These are phyloP conservation scores for Hypoxylon sp. DNA, from an alignment of 2,329 filamentous ascomycete genomes.

Conservation along the genomic window DNA sequence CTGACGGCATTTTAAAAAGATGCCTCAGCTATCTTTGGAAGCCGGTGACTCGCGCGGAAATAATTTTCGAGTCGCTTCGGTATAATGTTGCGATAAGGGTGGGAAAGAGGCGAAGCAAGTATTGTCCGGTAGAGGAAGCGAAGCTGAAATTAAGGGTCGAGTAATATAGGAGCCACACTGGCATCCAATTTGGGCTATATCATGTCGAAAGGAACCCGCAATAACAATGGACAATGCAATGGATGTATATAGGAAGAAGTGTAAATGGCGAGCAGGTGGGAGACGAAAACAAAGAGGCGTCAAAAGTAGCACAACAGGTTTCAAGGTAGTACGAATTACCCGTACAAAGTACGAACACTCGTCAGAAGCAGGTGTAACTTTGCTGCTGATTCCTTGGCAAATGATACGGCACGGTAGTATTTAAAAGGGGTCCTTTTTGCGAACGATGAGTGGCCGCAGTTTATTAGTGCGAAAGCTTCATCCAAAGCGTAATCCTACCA, in stretches of 20 bases:
- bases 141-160: slow-evolving; percentile 16
- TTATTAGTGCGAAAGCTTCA: slow-evolving; percentile 11
- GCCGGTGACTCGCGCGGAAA: slow-evolving; percentile 8
- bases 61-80: background rate
- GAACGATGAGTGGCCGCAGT: slow-evolving; percentile 18
- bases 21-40: background rate
- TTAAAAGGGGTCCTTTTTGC: slow-evolving; percentile 12
- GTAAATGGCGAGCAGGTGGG: slow-evolving; percentile 2
- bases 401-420: slow-evolving; percentile 3
- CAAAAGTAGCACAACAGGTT: slow-evolving; percentile 30
- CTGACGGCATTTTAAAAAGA: slow-evolving; percentile 27
- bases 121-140: slow-evolving; percentile 2
- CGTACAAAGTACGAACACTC: slow-evolving; percentile 19
- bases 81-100: background rate
- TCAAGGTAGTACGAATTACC: slow-evolving; percentile 22
- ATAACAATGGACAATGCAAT: slow-evolving; percentile 13
- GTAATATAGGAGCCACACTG: slow-evolving; percentile 5
- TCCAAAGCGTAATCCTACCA: slow-evolving; percentile 6
- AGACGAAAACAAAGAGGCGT: slow-evolving; percentile 17
- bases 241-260: slow-evolving; percentile 12
- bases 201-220: slow-evolving; percentile 6
- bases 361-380: slow-evolving; percentile 3
- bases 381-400: slow-evolving; percentile 20
- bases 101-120: slow-evolving; percentile 1
- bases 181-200: slow-evolving; percentile 9